Conservation (phyloP, 192 early-diverging fungal species). For the Ambispora gerdemannii region DNA sequence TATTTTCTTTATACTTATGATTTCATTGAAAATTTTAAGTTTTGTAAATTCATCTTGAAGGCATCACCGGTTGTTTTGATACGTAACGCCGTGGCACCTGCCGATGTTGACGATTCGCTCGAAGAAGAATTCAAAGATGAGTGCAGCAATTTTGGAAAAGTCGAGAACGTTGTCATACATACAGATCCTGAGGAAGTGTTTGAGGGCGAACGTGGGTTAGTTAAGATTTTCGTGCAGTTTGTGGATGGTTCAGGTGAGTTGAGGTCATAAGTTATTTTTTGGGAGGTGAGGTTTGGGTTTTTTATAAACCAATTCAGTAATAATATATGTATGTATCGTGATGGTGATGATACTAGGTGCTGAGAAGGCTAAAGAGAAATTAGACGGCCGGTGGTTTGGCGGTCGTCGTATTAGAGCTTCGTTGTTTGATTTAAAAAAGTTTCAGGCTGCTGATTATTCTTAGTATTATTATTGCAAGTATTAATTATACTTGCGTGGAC, state of each 20-base stretch:
- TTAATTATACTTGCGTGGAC: no score
- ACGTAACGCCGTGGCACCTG: constrained; percentile 65
- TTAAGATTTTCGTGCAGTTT: constrained; percentile 81
- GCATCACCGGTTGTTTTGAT: constrained; percentile 60
- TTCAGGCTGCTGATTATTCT: constrained; percentile 35
- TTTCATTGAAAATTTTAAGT: neutral
- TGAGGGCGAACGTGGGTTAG: constrained; percentile 46
- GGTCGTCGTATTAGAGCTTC: constrained; percentile 66
- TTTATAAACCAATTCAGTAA: no score
- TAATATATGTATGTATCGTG: no score
- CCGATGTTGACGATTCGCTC: constrained; percentile 77
- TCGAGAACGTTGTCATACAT: constrained; percentile 63
- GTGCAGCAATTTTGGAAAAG: constrained; percentile 74
- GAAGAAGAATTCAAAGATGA: constrained; percentile 83
- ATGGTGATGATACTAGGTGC: no score
- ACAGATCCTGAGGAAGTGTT: constrained; percentile 39
- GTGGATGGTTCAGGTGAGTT: constrained; percentile 46
- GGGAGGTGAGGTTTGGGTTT: no score
- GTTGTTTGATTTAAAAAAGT: constrained; percentile 57
- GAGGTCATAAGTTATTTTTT: no score
- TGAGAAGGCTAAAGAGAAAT: constrained; percentile 55
- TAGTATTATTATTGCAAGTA: neutral
- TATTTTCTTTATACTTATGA: neutral
- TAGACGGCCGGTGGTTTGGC: constrained; percentile 83
- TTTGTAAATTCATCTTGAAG: neutral